These are phyloP conservation scores for Monilinia fructicola DNA, from an alignment of 2,329 filamentous ascomycete genomes.

Conservation along the genomic window DNA sequence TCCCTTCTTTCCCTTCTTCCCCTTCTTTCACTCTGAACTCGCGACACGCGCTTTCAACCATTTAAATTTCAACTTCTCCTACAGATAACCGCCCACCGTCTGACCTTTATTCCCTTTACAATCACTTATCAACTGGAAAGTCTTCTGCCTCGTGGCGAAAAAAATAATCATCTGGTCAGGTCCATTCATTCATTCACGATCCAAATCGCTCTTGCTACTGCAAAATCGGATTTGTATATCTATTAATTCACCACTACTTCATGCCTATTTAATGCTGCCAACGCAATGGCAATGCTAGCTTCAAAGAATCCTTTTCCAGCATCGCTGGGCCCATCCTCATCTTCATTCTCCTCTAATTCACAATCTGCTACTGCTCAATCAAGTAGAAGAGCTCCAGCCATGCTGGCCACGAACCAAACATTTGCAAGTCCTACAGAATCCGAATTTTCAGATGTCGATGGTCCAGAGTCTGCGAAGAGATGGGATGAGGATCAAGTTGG, in stretches of 20 bases:
- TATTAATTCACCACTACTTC: constrained; percentile 16
- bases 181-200: background rate
- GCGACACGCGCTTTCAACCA: constrained; percentile 1
- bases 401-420: constrained; percentile 52
- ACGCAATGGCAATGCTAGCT: constrained; percentile 72
- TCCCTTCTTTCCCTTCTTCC: background rate
- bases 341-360: constrained; percentile 48
- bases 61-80: background rate
- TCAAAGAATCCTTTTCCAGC: constrained; percentile 70
- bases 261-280: constrained; percentile 33
- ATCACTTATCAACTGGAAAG: background rate
- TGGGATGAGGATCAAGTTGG: constrained; percentile 93
- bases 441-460: constrained; percentile 83
- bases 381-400: constrained; percentile 53
- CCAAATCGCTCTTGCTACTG: constrained; percentile 15
- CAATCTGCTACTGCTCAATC: constrained; percentile 52
- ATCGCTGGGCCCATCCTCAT: constrained; percentile 50
- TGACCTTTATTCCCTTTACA: background rate
- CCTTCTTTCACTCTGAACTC: background rate
- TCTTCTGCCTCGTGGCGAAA: background rate
- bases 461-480: constrained; percentile 71
- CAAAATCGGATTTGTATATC: background rate
- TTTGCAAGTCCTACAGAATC: constrained; percentile 84
- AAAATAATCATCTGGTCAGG: constrained; percentile 3
- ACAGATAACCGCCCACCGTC: background rate